Evolutionary conservation across 768 basidiomycete genomes (phyloP).

Genomic region (Tricholoma furcatifolium): DNA sequence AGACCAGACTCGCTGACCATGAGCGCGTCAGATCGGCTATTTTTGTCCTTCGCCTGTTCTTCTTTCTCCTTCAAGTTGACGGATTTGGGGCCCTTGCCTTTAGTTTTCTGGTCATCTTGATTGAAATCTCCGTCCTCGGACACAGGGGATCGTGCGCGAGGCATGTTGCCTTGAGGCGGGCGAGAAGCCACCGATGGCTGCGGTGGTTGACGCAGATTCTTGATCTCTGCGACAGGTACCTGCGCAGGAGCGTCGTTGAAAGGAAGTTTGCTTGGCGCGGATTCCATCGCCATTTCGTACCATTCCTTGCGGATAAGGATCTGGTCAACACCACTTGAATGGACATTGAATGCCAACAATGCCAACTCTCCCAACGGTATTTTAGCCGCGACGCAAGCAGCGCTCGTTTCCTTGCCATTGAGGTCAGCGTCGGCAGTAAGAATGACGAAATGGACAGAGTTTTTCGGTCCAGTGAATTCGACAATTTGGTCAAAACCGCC

Average conservation of each 20-base stretch:
- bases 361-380: slow-evolving; percentile 74
- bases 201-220: slow-evolving; percentile 24
- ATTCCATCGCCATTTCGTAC: slow-evolving; percentile 67
- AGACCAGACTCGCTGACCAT: slow-evolving; percentile 53
- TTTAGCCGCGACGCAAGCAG: slow-evolving; percentile 82
- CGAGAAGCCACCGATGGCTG: slow-evolving; percentile 17
- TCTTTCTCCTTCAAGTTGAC: slow-evolving; percentile 52
- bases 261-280: slow-evolving; percentile 64
- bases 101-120: slow-evolving; percentile 61
- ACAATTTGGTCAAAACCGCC: slow-evolving; percentile 79
- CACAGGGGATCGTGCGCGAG: slow-evolving; percentile 63
- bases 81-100: slow-evolving; percentile 57
- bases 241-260: slow-evolving; percentile 33
- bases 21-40: slow-evolving; percentile 31
- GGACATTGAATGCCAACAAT: slow-evolving; percentile 86
- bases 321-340: slow-evolving; percentile 86
- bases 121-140: slow-evolving; percentile 71
- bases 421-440: slow-evolving; percentile 84
- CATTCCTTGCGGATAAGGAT: slow-evolving; percentile 84
- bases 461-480: slow-evolving; percentile 81
- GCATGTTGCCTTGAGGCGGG: slow-evolving; percentile 26
- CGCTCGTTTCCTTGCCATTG: slow-evolving; percentile 77
- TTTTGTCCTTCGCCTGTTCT: slow-evolving; percentile 34
- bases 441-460: slow-evolving; percentile 88
- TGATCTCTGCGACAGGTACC: slow-evolving; percentile 18